Conservation (phyloP, 805 yeast genomes). For the Priceomyces castillae region DNA sequence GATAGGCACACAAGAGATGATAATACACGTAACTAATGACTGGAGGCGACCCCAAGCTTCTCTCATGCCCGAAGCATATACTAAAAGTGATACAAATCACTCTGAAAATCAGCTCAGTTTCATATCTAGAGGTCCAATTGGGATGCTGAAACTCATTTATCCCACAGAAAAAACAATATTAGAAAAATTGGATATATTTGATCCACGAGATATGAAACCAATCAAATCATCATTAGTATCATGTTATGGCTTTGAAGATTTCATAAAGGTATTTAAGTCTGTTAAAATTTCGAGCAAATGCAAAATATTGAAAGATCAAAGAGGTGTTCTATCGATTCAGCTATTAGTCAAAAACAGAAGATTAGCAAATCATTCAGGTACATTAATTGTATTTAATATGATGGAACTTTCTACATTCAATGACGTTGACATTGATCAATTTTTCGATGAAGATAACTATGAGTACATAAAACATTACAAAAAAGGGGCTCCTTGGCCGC, state of each 20-base stretch:
- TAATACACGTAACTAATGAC: slow-evolving; percentile 27
- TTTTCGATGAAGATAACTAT: slow-evolving; percentile 28
- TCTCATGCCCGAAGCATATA: not conserved
- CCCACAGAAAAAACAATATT: slow-evolving; percentile 63
- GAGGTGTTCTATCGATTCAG: slow-evolving; percentile 38
- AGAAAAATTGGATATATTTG: slow-evolving; percentile 52
- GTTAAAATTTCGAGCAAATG: slow-evolving; percentile 40
- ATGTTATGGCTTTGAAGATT: slow-evolving; percentile 31
- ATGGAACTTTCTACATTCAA: slow-evolving; percentile 24
- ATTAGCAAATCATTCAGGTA: slow-evolving; percentile 31
- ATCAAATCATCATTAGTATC: slow-evolving; percentile 24
- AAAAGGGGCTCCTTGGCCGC: not conserved
- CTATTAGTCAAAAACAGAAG: slow-evolving; percentile 33
- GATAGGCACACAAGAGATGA: slow-evolving; percentile 36
- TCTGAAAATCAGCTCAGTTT: slow-evolving; percentile 45
- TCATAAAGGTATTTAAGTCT: slow-evolving; percentile 31
- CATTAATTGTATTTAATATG: slow-evolving; percentile 40
- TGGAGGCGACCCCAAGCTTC: not conserved
- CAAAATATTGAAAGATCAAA: slow-evolving; percentile 34
- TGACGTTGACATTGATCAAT: slow-evolving; percentile 16
- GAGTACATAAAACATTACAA: slow-evolving; percentile 19
- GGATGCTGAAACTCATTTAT: slow-evolving; percentile 60
- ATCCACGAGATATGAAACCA: slow-evolving; percentile 17
- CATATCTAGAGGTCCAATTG: slow-evolving; percentile 71
- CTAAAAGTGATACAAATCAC: not conserved